Base-by-base conservation (phyloP, 2,329 filamentous ascomycete genomes). In the Microdochium bolleyi region DNA sequence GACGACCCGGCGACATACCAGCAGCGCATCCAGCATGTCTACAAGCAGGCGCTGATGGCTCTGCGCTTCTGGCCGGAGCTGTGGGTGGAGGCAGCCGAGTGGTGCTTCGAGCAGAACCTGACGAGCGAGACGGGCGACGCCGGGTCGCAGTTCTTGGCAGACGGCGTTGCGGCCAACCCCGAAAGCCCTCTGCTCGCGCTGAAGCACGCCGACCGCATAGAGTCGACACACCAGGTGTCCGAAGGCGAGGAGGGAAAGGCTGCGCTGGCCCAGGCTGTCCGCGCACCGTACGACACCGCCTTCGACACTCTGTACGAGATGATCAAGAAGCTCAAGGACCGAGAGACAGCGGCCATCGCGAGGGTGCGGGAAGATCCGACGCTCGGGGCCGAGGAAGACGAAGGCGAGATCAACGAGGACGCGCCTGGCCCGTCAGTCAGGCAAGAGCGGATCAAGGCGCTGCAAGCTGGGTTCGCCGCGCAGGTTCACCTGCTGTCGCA, bases 41-140 rank as follows among this genome's bases (percentile, higher is more conserved):
- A 96, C 75, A 94, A 91, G 67, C 92, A 96, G 67, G 90, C 92
- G 3, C 73, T 95, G 49, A 96, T 96, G 88, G 87, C 91, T 3
- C 74, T 99, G 52, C 85, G 92, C 50, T 99, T 97, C 70, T 94
- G 92, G 82, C 92, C 94, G 3, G 89, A 95, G 65, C 85, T 96
- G 60, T 99, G 94, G 94, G 92, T 91, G 50, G 91, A 96, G 55
- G 92, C 91, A 10, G 89, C 92, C 1, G 88, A 95, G 58, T 97
- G 92, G 83, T 96, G 89, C 68, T 91, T 91, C 62, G 80, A 87
- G 52, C 91, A 94, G 61, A 82, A 82, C 48, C 73, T 92, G 59
- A 65, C 70, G 10, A 55, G 54, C 51, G 73, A 83, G 48, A 85
- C 90, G 34, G 79, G 79, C 48, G 73, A 78, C 5, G 64, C 71